Conservation (phyloP, 1,284 basidiomycete genomes). For the Marasmius oreades region DNA sequence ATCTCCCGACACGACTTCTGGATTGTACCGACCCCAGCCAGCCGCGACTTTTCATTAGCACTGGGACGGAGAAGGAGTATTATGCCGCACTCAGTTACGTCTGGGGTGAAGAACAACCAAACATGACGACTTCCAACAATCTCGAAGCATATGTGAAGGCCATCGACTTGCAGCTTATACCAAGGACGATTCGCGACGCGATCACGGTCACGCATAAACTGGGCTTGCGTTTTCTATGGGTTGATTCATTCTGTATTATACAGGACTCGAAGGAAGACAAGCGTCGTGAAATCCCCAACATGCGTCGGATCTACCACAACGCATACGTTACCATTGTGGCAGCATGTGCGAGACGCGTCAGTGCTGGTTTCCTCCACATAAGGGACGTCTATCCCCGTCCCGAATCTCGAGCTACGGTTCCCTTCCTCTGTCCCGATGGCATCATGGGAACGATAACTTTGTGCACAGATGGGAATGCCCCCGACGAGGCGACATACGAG, state of each 20-base stretch:
- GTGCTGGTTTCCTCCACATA: slow-evolving; percentile 7
- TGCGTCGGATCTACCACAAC: slow-evolving; percentile 13
- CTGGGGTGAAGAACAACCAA: slow-evolving; percentile 14
- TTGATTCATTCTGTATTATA: slow-evolving; percentile 14
- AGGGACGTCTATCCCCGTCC: neutral
- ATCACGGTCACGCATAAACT: slow-evolving; percentile 6
- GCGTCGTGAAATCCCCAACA: slow-evolving; percentile 9
- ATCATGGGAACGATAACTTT: neutral
- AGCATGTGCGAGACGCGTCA: slow-evolving; percentile 8
- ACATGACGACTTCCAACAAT: slow-evolving; percentile 7
- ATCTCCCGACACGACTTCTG: neutral
- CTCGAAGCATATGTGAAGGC: slow-evolving; percentile 3
- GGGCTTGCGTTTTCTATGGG: slow-evolving; percentile 14
- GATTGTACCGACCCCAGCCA: neutral
- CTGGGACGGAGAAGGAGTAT: neutral
- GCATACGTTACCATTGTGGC: slow-evolving; percentile 13
- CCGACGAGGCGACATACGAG: neutral
- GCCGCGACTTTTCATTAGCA: neutral
- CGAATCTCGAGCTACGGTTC: neutral
- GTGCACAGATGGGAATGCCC: neutral
- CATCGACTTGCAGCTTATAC: slow-evolving; percentile 8
- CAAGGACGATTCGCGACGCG: slow-evolving; percentile 14
- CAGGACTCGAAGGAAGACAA: slow-evolving; percentile 14
- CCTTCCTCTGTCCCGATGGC: neutral
- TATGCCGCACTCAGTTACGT: slow-evolving; percentile 14